Percentiles rank a stretch among this genome's conserved stretches.
Conservation (phyloP, 306 rosid species). For the Rosa rugosa region DNA sequence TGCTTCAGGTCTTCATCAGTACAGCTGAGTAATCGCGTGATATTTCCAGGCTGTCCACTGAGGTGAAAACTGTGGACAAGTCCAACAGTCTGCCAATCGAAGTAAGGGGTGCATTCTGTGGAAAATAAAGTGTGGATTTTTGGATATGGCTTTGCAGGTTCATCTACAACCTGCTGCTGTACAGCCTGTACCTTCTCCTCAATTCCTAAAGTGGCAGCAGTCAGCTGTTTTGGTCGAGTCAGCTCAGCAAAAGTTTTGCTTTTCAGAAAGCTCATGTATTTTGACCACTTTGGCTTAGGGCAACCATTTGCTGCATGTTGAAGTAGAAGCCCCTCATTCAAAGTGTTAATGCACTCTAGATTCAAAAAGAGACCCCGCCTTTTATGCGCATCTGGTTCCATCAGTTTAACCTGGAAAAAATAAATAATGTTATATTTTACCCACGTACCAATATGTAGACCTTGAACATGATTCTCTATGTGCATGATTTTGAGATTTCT, state of each 20-base stretch:
- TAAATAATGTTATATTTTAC: slow-evolving; percentile 19
- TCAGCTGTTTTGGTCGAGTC: slow-evolving; percentile 65
- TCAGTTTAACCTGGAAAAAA: slow-evolving; percentile 55
- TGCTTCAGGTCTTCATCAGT: slow-evolving; percentile 65
- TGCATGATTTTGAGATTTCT: slow-evolving; percentile 2
- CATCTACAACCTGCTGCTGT: slow-evolving; percentile 32
- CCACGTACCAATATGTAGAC: not conserved
- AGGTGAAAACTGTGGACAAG: slow-evolving; percentile 79
- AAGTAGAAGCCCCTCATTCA: slow-evolving; percentile 82
- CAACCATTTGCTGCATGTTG: slow-evolving; percentile 87
- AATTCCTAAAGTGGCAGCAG: slow-evolving; percentile 66
- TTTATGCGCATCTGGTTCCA: slow-evolving; percentile 60
- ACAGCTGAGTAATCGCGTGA: slow-evolving; percentile 96
- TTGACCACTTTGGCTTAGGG: slow-evolving; percentile 78
- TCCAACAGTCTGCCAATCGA: slow-evolving; percentile 99
- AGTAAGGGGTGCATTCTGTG: slow-evolving; percentile 85
- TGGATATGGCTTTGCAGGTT: slow-evolving; percentile 49
- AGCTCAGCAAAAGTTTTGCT: slow-evolving; percentile 80
- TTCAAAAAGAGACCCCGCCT: slow-evolving; percentile 62
- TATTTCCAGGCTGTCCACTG: slow-evolving; percentile 95
- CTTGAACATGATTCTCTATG: not conserved
- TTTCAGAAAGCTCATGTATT: slow-evolving; percentile 79
- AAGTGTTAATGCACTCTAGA: slow-evolving; percentile 75
- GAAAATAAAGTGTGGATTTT: slow-evolving; percentile 90
- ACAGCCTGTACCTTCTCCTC: slow-evolving; percentile 38